Conservation (phyloP, 2,329 filamentous ascomycete genomes). For the Penicillium janthinellum region DNA sequence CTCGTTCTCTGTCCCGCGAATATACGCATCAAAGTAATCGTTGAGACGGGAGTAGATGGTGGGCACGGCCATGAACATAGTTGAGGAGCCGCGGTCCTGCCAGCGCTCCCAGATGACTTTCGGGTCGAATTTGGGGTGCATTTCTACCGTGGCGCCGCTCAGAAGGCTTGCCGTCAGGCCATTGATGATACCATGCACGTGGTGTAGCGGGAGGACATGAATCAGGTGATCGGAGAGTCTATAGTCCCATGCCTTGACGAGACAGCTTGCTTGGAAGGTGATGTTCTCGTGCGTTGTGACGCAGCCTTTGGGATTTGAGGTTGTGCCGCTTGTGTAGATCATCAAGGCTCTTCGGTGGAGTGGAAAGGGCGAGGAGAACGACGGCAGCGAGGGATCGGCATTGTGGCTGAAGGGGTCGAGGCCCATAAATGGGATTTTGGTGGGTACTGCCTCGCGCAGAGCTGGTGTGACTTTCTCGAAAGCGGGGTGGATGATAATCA, state of each 20-base stretch:
- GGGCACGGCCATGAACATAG: conserved; percentile 55
- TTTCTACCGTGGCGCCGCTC: conserved; percentile 51
- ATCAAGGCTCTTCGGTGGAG: conserved; percentile 41
- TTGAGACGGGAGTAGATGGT: conserved; percentile 55
- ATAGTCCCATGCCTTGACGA: conserved; percentile 38
- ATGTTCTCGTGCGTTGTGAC: conserved; percentile 48
- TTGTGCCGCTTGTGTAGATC: conserved; percentile 49
- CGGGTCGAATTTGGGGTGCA: conserved; percentile 50
- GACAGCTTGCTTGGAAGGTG: conserved; percentile 35
- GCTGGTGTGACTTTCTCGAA: conserved; percentile 39
- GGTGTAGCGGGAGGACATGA: conserved; percentile 54
- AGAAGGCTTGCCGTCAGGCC: conserved; percentile 52
- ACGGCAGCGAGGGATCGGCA: conserved; percentile 31
- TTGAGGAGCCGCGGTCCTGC: conserved; percentile 42
- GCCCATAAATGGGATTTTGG: conserved; percentile 35
- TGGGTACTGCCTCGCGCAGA: conserved; percentile 33
- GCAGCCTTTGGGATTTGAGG: conserved; percentile 46
- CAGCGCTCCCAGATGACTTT: conserved; percentile 52
- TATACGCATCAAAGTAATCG: conserved; percentile 47
- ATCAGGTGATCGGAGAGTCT: conserved; percentile 47
- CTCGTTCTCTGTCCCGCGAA: conserved; percentile 40
- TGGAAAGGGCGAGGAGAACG: conserved; percentile 33
- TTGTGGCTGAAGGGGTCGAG: conserved; percentile 30
- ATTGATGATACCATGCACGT: conserved; percentile 55
- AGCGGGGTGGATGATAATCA: conserved; percentile 44